Evolutionary conservation across 163 green algal species (phyloP), one percentile per base, ranked within the genome.

Genomic region (Chloromonas sp.): DNA sequence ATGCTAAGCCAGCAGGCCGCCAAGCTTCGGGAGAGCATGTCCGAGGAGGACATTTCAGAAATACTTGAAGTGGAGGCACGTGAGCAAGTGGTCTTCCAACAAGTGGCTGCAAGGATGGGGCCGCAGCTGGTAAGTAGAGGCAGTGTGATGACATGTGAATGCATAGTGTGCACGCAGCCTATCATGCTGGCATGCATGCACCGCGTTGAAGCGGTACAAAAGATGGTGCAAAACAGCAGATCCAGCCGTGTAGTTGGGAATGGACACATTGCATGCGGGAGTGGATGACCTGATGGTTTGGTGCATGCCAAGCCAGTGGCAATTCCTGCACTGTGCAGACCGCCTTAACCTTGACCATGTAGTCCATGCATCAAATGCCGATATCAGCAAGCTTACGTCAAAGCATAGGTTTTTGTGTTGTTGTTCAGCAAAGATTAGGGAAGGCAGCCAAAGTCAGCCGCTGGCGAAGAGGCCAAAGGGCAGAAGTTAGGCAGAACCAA

Each of bases 1-100:
- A 71, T 88, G 74, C 82, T 90, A 0, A 87, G 82, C n/a, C 61
- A 81, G 57, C 74, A 90, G 76, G 87, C 87, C 57, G 79, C 79
- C 0, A 62, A 82, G 15, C 79, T 90, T n/a, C 74, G 87, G 3
- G 66, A 61, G 0, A 87, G 82, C 14, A 87, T 88, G 57, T 57
- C 60, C 62, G 85, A 88, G 1, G 82, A 86, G 0, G 85, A 88
- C 11, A 3, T 88, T 14, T 14, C 78, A 3, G 82, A 78, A 11
- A 84, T 70, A 13, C 82, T 82, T 62, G 61, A 85, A 8, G 81
- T 76, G 0, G 81, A 77, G 61, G 86, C 83, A 5, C 60, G 13
- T 14, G 66, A 71, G 81, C 84, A 36, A 76, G 80, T 15, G 60
- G 58, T 14, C 2, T n/a, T 14, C 58, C 78, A 70, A 58, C 58